Percentiles rank a stretch among this genome's conserved stretches.
phyloP scores from a whole-genome alignment of 2,329 filamentous ascomycete genomes.

The Coniochaeta hoffmannii region DNA sequence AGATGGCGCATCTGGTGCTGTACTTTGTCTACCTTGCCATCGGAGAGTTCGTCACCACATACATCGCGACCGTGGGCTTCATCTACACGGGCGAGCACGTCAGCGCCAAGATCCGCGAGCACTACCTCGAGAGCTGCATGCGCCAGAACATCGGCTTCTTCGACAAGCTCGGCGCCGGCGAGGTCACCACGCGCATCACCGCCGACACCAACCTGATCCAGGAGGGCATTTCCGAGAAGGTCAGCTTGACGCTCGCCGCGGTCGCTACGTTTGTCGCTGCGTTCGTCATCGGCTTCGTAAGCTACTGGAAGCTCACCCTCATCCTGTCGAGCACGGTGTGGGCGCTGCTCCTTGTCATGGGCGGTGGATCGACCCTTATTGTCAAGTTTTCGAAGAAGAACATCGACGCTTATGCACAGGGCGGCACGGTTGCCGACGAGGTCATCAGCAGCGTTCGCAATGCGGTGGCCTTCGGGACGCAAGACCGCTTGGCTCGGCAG shows the following conservation, averaged over 20 bases:
- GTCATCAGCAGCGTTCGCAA: conserved; percentile 91
- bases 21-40: conserved; percentile 85
- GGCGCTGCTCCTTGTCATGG: conserved; percentile 56
- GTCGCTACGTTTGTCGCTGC: conserved; percentile 78
- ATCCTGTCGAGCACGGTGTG: conserved; percentile 74
- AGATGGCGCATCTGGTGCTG: conserved; percentile 58
- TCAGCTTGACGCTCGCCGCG: conserved; percentile 68
- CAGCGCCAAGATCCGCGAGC: conserved; percentile 68
- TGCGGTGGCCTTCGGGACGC: conserved; percentile 85
- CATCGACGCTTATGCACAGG: conserved; percentile 71
- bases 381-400: conserved; percentile 74
- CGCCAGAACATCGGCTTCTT: conserved; percentile 89
- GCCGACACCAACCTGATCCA: conserved; percentile 91
- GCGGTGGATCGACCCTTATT: conserved; percentile 63
- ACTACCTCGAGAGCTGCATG: conserved; percentile 78
- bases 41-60: conserved; percentile 69
- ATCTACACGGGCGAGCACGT: conserved; percentile 82
- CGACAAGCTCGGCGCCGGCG: conserved; percentile 85
- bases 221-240: conserved; percentile 88
- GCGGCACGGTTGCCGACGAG: conserved; percentile 86
- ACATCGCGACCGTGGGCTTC: conserved; percentile 78
- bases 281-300: conserved; percentile 84
- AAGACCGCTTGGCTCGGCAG: conserved; percentile 80
- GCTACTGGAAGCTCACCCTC: conserved; percentile 87
- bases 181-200: conserved; percentile 90